Conservation (phyloP, 805 yeast genomes). For the Candida piceae region DNA sequence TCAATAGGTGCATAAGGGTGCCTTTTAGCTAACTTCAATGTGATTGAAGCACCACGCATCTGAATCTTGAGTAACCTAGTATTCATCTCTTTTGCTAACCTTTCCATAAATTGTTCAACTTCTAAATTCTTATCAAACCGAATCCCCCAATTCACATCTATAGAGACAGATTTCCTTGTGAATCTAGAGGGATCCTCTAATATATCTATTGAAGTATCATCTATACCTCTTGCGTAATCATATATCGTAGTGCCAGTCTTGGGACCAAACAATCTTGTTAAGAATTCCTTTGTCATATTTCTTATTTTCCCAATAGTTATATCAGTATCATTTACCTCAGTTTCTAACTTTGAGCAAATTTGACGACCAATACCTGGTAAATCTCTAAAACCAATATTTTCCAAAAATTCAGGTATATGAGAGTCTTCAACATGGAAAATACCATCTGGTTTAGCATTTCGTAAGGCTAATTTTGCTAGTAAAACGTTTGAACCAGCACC, state of each 20-base stretch:
- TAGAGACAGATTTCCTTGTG: constrained; percentile 71
- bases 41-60: constrained; percentile 50
- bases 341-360: constrained; percentile 41
- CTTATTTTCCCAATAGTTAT: constrained; percentile 37
- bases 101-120: constrained; percentile 56
- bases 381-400: constrained; percentile 33
- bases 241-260: constrained; percentile 65
- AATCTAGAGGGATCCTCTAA: constrained; percentile 43
- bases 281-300: constrained; percentile 26
- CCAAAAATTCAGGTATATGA: constrained; percentile 30
- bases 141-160: constrained; percentile 90
- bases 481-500: constrained; percentile 75
- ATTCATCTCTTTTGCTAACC: constrained; percentile 56
- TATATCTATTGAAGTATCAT: constrained; percentile 55
- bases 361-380: constrained; percentile 64
- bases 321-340: constrained; percentile 24
- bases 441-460: constrained; percentile 80
- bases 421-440: constrained; percentile 32
- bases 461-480: constrained; percentile 69
- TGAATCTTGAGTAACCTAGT: constrained; percentile 43
- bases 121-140: constrained; percentile 59
- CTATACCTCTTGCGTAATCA: constrained; percentile 62
- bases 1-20: constrained; percentile 63
- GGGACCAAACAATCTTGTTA: constrained; percentile 53
- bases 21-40: constrained; percentile 62